These are phyloP conservation scores for Penicillium concentricum DNA, from an alignment of 2,329 filamentous ascomycete genomes.

Conservation along the genomic window DNA sequence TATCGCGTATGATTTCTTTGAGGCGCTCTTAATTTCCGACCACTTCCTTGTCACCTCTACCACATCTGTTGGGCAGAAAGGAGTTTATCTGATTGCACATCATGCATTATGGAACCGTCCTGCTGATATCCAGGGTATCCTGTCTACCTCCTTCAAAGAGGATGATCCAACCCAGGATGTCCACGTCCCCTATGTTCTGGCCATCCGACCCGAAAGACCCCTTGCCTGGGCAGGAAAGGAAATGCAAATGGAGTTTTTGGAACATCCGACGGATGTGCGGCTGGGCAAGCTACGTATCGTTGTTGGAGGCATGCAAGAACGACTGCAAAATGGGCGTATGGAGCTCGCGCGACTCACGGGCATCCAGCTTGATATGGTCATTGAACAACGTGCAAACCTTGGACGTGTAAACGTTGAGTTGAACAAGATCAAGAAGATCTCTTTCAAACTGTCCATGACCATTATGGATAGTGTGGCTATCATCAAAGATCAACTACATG, in stretches of 20 bases:
- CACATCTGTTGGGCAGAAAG: conserved; percentile 67
- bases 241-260: conserved; percentile 68
- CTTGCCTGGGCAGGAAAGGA: conserved; percentile 80
- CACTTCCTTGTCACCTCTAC: conserved; percentile 81
- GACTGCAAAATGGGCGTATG: conserved; percentile 74
- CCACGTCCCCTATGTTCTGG: conserved; percentile 75
- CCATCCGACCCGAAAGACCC: conserved; percentile 76
- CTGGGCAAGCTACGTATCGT: conserved; percentile 82
- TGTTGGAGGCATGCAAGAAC: conserved; percentile 78
- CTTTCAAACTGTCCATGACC: conserved; percentile 93
- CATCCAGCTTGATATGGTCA: conserved; percentile 80
- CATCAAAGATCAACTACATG: conserved; percentile 74
- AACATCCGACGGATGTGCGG: conserved; percentile 81
- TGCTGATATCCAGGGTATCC: conserved; percentile 79
- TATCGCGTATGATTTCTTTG: conserved; percentile 72
- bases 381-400: conserved; percentile 90
- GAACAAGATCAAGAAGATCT: conserved; percentile 91
- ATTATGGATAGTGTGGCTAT: conserved; percentile 99
- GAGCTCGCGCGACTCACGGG: conserved; percentile 76
- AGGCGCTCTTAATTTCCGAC: conserved; percentile 74
- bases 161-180: conserved; percentile 70
- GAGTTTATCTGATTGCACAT: conserved; percentile 81
- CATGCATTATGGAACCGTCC: conserved; percentile 71
- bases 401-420: conserved; percentile 87
- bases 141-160: conserved; percentile 74